A percentile compares a stretch with the other conserved stretches of the same genome.
Evolutionary conservation across 1,284 basidiomycete genomes (phyloP).

Genomic region (Xanthoconium separans): DNA sequence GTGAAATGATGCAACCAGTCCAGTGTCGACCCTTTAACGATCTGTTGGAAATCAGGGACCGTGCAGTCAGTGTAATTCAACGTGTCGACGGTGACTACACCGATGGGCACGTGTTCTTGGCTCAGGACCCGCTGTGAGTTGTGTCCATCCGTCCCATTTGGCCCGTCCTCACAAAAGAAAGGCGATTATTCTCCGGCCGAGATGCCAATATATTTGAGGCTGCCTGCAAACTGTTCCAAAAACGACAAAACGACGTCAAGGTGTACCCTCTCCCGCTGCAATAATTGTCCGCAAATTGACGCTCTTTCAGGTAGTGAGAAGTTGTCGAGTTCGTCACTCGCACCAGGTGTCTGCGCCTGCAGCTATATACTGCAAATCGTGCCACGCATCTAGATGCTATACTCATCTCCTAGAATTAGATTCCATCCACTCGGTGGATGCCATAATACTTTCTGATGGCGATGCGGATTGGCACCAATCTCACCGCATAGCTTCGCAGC

Average conservation of each 20-base stretch:
- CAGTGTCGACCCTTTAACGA: constrained; percentile 48
- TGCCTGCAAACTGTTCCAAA: constrained; percentile 31
- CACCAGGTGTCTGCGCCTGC: constrained; percentile 23
- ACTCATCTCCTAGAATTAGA: constrained; percentile 43
- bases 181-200: constrained; percentile 22
- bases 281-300: constrained; percentile 1
- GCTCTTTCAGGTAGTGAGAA: constrained; percentile 15
- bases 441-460: constrained; percentile 35
- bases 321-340: constrained; percentile 22
- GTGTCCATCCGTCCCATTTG: neutral
- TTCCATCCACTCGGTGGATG: constrained; percentile 53
- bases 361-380: constrained; percentile 46
- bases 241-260: constrained; percentile 17
- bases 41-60: constrained; percentile 42
- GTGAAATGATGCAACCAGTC: constrained; percentile 54
- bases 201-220: constrained; percentile 34
- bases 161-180: constrained; percentile 19
- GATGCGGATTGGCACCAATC: constrained; percentile 47
- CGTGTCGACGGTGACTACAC: constrained; percentile 34
- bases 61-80: constrained; percentile 34
- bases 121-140: constrained; percentile 24
- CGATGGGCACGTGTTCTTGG: constrained; percentile 25
- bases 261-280: constrained; percentile 5
- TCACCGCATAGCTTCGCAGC: constrained; percentile 36
- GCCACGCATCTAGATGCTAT: constrained; percentile 53